Percentiles rank a stretch among this genome's conserved stretches.
These are phyloP conservation scores for Phanerochaete sordida DNA, from an alignment of 768 basidiomycete species.

Conservation along the genomic window DNA sequence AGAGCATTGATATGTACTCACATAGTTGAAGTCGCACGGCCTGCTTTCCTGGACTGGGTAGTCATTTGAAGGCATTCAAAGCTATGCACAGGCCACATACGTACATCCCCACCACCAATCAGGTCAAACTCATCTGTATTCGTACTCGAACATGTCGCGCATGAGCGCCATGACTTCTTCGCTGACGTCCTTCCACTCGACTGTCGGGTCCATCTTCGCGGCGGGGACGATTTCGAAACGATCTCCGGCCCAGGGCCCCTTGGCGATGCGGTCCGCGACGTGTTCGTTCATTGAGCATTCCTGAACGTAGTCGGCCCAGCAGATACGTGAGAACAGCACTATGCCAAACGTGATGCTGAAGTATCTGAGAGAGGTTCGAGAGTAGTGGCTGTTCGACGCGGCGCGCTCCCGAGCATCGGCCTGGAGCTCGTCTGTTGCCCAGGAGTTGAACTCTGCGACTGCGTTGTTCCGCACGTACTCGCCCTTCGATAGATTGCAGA, in stretches of 20 bases:
- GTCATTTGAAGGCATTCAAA: no score
- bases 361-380: no score
- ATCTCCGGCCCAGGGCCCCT: conserved; percentile 9
- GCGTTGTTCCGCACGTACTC: conserved; percentile 6
- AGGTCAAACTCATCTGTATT: neutral
- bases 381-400: no score
- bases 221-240: neutral
- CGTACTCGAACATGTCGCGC: neutral
- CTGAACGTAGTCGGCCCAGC: conserved; percentile 1
- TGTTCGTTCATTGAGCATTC: neutral
- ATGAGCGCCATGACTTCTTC: neutral
- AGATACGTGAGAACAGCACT: conserved; percentile 3
- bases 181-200: conserved; percentile 4
- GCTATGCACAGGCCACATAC: no score
- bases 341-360: neutral
- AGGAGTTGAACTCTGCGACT: neutral
- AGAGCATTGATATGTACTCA: no score
- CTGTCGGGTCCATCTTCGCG: neutral
- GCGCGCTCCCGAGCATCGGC: no score
- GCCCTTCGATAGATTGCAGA: conserved; percentile 6
- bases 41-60: no score
- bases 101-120: no score
- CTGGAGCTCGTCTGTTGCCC: neutral
- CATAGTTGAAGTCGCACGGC: no score
- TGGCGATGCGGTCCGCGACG: neutral